These are phyloP conservation scores for Cryptomeria japonica DNA, from an alignment of 75 land plant species.

Conservation along the genomic window DNA sequence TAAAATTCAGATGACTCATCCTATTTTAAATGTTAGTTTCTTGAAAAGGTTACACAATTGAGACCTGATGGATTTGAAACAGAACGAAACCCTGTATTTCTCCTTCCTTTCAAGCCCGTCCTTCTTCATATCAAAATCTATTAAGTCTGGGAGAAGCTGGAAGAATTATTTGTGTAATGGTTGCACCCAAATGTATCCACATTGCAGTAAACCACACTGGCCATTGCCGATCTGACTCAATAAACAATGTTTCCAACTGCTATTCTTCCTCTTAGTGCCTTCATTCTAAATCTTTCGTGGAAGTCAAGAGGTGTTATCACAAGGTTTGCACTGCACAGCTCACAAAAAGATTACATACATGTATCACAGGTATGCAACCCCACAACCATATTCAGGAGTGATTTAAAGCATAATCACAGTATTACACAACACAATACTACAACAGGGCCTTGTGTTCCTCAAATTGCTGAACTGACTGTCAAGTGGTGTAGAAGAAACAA, in stretches of 20 bases:
- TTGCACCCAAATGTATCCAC: not conserved
- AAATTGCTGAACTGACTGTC: not conserved
- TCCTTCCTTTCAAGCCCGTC: too few relatives aligned
- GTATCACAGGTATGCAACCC: not conserved
- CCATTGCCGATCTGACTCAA: not conserved
- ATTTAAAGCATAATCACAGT: too few relatives aligned
- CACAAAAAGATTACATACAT: not conserved
- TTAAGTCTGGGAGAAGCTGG: not conserved
- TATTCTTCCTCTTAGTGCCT: not conserved
- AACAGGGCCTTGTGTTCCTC: not conserved
- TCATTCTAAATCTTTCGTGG: not conserved
- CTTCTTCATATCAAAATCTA: too few relatives aligned
- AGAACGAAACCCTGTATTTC: too few relatives aligned
- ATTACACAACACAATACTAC: not conserved
- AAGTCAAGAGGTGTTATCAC: not conserved
- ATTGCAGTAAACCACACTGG: not conserved
- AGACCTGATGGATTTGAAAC: too few relatives aligned
- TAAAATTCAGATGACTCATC: too few relatives aligned
- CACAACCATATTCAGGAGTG: not conserved
- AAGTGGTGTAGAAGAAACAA: not conserved
- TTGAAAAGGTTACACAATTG: too few relatives aligned
- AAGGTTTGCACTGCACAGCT: not conserved
- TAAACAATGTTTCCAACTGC: not conserved
- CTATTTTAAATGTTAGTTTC: too few relatives aligned
- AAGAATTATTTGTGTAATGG: not conserved